These are phyloP conservation scores for Sphagnum fallax DNA, from an alignment of 228 moss, liverwort and hornwort genomes.

Conservation along the genomic window DNA sequence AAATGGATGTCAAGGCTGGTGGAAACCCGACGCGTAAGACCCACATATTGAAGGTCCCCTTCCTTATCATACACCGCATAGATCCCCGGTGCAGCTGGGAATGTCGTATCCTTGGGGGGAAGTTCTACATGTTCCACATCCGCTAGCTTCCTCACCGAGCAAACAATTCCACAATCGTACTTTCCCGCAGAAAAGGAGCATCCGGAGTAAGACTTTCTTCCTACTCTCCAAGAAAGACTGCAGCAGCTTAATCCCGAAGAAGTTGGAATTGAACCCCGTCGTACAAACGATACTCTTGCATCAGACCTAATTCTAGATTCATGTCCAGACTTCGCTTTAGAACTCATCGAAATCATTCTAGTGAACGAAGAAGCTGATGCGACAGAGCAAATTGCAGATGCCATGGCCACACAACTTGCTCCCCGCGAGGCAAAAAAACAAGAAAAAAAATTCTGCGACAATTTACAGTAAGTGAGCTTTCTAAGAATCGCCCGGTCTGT, in stretches of 20 bases:
- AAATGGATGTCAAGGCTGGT: slow-evolving; percentile 66
- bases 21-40: slow-evolving; percentile 65
- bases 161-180: slow-evolving; percentile 3
- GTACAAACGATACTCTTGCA: too few species aligned
- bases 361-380: background rate
- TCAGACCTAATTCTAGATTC: background rate
- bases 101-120: slow-evolving; percentile 7
- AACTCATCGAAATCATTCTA: background rate
- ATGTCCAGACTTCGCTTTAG: background rate
- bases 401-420: background rate
- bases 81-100: slow-evolving; percentile 71
- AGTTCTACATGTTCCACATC: slow-evolving; percentile 63
- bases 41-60: slow-evolving; percentile 73
- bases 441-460: too few species aligned
- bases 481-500: too few species aligned
- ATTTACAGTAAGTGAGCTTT: too few species aligned
- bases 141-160: slow-evolving; percentile 52
- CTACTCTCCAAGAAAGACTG: background rate
- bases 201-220: too few species aligned
- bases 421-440: too few species aligned
- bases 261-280: background rate
- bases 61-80: slow-evolving; percentile 86
- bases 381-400: background rate
- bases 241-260: background rate
- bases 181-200: too few species aligned